phyloP scores from a whole-genome alignment of 257 asterid species.

The Apocynum venetum region DNA sequence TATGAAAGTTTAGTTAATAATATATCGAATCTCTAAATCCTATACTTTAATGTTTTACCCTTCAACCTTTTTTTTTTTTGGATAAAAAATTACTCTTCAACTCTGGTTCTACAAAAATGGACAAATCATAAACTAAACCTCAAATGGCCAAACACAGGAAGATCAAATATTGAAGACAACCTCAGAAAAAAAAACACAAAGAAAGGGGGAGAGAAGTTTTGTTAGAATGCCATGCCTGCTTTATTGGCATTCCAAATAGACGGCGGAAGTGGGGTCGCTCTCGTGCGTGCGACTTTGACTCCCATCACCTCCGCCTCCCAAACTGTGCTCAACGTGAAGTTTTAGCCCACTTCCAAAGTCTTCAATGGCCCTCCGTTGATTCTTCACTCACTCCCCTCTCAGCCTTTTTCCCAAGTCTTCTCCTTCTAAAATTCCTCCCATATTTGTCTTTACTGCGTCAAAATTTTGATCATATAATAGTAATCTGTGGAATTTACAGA shows the following conservation, averaged over 20 bases:
- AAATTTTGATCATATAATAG: too few species aligned
- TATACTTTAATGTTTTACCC: too few species aligned
- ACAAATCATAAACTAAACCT: too few species aligned
- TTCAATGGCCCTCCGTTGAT: background rate
- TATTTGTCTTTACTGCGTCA: background rate
- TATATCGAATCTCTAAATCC: too few species aligned
- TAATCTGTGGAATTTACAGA: background rate
- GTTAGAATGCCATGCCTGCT: background rate
- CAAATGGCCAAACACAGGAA: background rate
- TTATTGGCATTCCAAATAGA: background rate
- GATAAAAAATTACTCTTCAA: too few species aligned
- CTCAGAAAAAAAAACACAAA: background rate
- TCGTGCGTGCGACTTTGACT: constrained; percentile 29
- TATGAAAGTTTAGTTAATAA: too few species aligned
- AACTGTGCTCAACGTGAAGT: background rate
- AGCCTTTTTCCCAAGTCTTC: background rate
- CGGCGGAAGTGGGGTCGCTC: constrained; percentile 16
- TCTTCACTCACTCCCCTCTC: background rate
- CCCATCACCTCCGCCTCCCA: background rate
- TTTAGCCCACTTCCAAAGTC: too few species aligned
- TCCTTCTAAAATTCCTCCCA: background rate
- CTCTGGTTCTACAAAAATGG: too few species aligned
- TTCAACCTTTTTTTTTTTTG: too few species aligned
- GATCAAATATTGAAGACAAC: background rate
- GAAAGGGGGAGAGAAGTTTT: background rate